phyloP scores from a whole-genome alignment of 176 grass and related monocot genomes.

The Dactylis glomerata region DNA sequence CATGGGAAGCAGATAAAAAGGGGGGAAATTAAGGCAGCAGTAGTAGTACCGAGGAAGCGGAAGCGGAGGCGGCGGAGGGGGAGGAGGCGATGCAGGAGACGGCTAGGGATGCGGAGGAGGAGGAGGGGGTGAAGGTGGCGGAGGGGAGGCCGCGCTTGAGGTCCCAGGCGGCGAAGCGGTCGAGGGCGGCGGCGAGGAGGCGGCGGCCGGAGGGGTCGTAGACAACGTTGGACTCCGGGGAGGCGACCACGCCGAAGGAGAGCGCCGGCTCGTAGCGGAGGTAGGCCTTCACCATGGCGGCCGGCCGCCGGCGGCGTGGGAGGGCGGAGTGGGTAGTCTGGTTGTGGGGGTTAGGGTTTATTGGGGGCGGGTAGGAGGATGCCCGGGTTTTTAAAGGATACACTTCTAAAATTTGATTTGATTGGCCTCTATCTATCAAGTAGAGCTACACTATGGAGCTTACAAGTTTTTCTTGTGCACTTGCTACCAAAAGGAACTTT shows the following conservation, averaged over 20 bases:
- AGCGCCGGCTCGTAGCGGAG: slow-evolving; percentile 81
- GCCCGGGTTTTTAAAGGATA: neutral
- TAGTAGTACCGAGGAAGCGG: slow-evolving; percentile 51
- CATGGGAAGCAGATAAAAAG: neutral
- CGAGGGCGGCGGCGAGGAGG: slow-evolving; percentile 82
- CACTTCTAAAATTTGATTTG: too few relatives aligned
- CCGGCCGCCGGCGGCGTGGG: slow-evolving; percentile 32
- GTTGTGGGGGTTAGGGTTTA: slow-evolving; percentile 38
- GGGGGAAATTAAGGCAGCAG: slow-evolving; percentile 12
- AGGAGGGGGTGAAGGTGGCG: slow-evolving; percentile 50
- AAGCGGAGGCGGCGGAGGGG: slow-evolving; percentile 39
- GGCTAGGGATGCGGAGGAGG: slow-evolving; percentile 32
- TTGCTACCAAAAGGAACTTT: too few relatives aligned
- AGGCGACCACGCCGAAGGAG: slow-evolving; percentile 75
- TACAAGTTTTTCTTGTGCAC: too few relatives aligned
- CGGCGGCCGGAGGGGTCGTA: slow-evolving; percentile 76
- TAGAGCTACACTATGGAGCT: too few relatives aligned
- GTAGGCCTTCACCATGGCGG: slow-evolving; percentile 89
- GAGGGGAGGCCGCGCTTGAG: slow-evolving; percentile 77
- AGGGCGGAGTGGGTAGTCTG: neutral
- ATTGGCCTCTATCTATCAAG: too few relatives aligned
- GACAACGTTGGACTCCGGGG: slow-evolving; percentile 70
- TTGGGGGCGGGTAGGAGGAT: neutral
- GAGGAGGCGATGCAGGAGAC: slow-evolving; percentile 59
- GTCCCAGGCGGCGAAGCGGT: slow-evolving; percentile 76